phyloP scores from a whole-genome alignment of 1,284 basidiomycete species.

The Tilletia caries region DNA sequence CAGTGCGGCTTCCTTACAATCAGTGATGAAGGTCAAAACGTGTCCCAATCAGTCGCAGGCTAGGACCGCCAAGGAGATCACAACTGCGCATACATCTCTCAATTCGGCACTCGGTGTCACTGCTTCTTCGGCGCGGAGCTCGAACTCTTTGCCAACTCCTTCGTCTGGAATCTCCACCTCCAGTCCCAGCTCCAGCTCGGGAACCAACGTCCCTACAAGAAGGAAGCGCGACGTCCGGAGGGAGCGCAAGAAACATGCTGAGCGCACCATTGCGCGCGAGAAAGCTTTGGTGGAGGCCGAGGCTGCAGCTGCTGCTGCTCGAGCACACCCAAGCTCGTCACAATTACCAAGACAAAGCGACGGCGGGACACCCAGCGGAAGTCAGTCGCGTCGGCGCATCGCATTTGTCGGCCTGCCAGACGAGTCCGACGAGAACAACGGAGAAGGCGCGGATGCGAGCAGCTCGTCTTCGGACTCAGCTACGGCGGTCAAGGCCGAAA shows the following conservation, averaged over 20 bases:
- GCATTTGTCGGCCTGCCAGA: background rate
- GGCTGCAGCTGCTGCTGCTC: background rate
- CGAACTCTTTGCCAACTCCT: too few relatives aligned
- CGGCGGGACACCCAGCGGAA: background rate
- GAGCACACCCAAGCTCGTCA: background rate
- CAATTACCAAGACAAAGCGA: background rate
- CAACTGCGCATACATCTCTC: background rate
- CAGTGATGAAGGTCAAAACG: conserved; percentile 6
- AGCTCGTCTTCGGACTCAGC: background rate
- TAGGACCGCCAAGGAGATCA: too few relatives aligned
- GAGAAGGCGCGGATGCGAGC: too few relatives aligned
- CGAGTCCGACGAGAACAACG: background rate
- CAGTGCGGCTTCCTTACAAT: background rate
- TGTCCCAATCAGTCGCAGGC: background rate
- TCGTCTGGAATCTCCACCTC: too few relatives aligned
- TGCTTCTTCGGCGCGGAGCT: too few relatives aligned
- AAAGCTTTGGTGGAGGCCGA: background rate
- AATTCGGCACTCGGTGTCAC: background rate
- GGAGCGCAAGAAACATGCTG: conserved; percentile 11
- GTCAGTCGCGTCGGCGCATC: conserved; percentile 4
- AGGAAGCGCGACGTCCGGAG: conserved; percentile 2
- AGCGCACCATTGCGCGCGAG: conserved; percentile 11
- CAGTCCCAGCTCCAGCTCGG: too few relatives aligned
- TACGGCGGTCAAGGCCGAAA: background rate
- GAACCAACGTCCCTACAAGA: background rate